phyloP scores from a whole-genome alignment of 2,329 filamentous ascomycete genomes.

The Clarireedia sp. region DNA sequence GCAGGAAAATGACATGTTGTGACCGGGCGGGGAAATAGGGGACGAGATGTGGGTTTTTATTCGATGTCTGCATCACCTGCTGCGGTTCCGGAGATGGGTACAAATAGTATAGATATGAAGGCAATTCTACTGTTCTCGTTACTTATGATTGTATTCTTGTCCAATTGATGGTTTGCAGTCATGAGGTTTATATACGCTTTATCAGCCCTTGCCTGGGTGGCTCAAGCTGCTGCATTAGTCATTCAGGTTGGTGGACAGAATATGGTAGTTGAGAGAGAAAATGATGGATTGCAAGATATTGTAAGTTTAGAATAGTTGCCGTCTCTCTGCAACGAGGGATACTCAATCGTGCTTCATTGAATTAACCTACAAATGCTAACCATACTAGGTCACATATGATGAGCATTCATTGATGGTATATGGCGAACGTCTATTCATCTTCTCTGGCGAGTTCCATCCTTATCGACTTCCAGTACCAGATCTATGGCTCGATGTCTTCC shows the following conservation, averaged over 20 bases:
- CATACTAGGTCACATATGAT: constrained; percentile 48
- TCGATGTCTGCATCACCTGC: too few species aligned
- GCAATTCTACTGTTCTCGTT: neutral
- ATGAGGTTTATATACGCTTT: constrained; percentile 34
- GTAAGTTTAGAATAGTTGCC: constrained; percentile 31
- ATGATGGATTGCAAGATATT: constrained; percentile 46
- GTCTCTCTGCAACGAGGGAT: neutral
- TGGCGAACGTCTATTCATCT: constrained; percentile 55
- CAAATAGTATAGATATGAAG: neutral
- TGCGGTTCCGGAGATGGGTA: too few species aligned
- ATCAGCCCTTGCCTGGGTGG: constrained; percentile 33
- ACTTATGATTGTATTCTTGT: neutral
- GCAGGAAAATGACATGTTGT: too few species aligned
- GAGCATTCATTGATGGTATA: constrained; percentile 54
- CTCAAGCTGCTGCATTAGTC: constrained; percentile 38
- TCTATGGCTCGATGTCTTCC: constrained; percentile 65
- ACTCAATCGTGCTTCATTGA: neutral
- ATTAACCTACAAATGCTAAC: neutral
- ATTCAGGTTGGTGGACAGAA: constrained; percentile 38
- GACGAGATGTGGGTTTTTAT: too few species aligned
- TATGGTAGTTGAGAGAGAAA: constrained; percentile 41
- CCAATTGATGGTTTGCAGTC: constrained; percentile 2
- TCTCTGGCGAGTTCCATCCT: constrained; percentile 56
- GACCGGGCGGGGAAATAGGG: too few species aligned
- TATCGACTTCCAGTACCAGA: constrained; percentile 52